phyloP scores from a whole-genome alignment of 345 rosid species.

The Hypericum perforatum region DNA sequence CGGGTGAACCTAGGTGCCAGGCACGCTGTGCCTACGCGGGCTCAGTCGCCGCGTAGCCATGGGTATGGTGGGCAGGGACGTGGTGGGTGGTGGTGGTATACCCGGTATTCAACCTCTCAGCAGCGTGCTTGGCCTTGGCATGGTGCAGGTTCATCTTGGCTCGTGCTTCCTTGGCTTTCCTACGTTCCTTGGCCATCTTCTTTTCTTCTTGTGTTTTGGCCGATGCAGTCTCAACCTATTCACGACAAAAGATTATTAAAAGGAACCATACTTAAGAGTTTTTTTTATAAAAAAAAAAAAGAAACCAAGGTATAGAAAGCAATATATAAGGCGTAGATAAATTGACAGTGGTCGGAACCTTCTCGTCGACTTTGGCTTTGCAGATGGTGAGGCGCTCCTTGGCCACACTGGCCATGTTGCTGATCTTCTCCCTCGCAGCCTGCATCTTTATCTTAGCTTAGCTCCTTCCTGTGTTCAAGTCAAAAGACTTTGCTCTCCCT shows the following conservation, averaged over 20 bases:
- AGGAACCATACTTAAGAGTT: too few relatives aligned
- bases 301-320: background rate
- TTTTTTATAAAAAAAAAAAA: constrained; percentile 5
- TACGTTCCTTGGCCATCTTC: constrained; percentile 42
- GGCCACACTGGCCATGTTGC: constrained; percentile 54
- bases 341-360: constrained; percentile 16
- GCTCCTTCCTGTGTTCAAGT: constrained; percentile 43
- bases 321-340: too few relatives aligned
- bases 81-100: constrained; percentile 11
- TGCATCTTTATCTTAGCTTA: constrained; percentile 31
- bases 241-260: too few relatives aligned
- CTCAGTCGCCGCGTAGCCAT: background rate
- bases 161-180: constrained; percentile 53
- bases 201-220: constrained; percentile 50
- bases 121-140: constrained; percentile 53
- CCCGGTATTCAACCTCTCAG: constrained; percentile 23
- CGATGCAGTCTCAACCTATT: constrained; percentile 38
- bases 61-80: constrained; percentile 14
- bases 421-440: constrained; percentile 46
- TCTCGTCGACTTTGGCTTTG: constrained; percentile 45
- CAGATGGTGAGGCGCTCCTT: constrained; percentile 45
- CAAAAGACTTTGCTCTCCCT: too few relatives aligned
- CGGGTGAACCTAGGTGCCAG: constrained; percentile 12
- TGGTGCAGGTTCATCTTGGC: constrained; percentile 66
- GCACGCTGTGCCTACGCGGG: constrained; percentile 1